phyloP scores from a whole-genome alignment of 768 basidiomycete genomes.

The Phaeotremella skinneri region DNA sequence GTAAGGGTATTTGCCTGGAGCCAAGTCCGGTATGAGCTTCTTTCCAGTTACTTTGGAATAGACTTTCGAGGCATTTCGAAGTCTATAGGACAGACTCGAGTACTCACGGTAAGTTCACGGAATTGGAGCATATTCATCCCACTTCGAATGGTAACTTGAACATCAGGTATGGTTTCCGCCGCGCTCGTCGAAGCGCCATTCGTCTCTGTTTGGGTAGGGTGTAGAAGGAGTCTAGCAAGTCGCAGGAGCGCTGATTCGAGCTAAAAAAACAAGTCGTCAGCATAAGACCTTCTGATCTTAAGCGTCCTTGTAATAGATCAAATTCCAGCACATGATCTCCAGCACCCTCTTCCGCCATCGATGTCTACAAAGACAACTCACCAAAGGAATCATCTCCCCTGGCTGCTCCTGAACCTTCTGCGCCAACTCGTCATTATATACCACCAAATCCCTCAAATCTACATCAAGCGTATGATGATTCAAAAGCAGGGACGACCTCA shows the following conservation, averaged over 20 bases:
- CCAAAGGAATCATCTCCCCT: conserved; percentile 81
- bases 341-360: too few relatives aligned
- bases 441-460: conserved; percentile 63
- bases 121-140: conserved; percentile 90
- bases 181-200: conserved; percentile 41
- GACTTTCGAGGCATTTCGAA: too few relatives aligned
- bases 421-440: conserved; percentile 92
- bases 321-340: too few relatives aligned
- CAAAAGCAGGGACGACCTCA: conserved; percentile 81
- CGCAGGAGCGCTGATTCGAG: conserved; percentile 88
- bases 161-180: conserved; percentile 60
- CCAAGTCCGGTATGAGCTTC: neutral
- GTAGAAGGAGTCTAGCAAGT: conserved; percentile 77
- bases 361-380: conserved; percentile 52
- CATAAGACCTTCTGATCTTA: neutral
- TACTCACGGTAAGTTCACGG: conserved; percentile 74
- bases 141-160: conserved; percentile 86
- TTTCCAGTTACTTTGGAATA: too few relatives aligned
- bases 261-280: conserved; percentile 53
- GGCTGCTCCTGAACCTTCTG: conserved; percentile 86
- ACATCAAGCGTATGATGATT: conserved; percentile 86
- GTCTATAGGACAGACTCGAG: too few relatives aligned
- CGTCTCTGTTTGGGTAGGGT: conserved; percentile 59
- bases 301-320: too few relatives aligned
- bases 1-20: conserved; percentile 79